Percentiles rank a stretch among this genome's conserved stretches.
These are phyloP conservation scores for Tolypocladium endophyticum DNA, from an alignment of 2,329 filamentous ascomycete species.

Conservation along the genomic window DNA sequence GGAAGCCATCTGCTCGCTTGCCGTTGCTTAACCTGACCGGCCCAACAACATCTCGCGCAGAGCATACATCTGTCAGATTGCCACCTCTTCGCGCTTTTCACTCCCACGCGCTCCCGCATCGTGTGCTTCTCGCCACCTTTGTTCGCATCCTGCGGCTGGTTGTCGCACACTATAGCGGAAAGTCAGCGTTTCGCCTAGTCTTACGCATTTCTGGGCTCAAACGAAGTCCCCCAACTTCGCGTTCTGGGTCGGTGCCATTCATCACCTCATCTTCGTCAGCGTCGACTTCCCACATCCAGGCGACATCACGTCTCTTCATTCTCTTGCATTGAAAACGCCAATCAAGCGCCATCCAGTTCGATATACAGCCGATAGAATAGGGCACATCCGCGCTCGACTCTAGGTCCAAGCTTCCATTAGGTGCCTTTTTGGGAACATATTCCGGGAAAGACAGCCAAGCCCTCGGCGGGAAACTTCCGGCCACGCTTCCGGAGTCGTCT, in stretches of 20 bases:
- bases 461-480: background rate
- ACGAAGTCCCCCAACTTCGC: background rate
- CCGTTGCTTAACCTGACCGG: background rate
- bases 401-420: background rate
- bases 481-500: background rate
- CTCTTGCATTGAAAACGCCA: background rate
- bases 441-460: background rate
- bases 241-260: background rate
- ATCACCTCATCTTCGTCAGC: background rate
- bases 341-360: background rate
- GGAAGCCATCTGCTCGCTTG: conserved; percentile 1
- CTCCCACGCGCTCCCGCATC: background rate
- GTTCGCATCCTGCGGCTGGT: background rate
- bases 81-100: background rate
- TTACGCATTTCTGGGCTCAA: background rate
- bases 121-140: background rate
- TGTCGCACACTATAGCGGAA: background rate
- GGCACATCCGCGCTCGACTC: background rate
- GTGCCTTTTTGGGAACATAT: background rate
- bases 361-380: background rate
- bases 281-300: background rate
- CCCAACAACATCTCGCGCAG: background rate
- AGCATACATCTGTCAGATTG: background rate
- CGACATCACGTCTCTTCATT: background rate
- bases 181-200: background rate